These are phyloP conservation scores for Gleditsia sinensis DNA, from an alignment of 306 rosid species.

Conservation along the genomic window DNA sequence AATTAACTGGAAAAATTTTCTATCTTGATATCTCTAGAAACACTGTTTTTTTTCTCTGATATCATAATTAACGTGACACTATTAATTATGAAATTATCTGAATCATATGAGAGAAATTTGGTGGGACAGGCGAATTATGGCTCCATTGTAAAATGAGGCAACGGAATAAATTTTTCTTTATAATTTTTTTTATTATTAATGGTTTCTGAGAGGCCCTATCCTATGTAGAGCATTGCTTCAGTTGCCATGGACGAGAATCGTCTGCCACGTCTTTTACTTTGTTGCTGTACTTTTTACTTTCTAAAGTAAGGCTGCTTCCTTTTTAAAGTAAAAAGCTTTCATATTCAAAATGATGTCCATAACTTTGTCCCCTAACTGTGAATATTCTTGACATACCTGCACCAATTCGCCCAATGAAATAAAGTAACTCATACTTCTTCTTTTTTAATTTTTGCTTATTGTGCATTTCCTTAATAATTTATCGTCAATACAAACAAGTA, in stretches of 20 bases:
- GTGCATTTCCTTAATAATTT: background rate
- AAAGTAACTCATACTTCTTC: no score
- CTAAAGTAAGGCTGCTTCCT: background rate
- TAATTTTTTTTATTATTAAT: slow-evolving; percentile 6
- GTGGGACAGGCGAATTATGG: no score
- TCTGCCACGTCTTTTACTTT: slow-evolving; percentile 32
- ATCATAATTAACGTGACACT: no score
- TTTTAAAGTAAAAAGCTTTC: background rate
- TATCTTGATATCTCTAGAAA: no score
- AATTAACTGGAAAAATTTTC: no score
- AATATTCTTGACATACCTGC: no score
- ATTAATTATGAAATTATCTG: no score
- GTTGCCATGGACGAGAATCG: background rate
- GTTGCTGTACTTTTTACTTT: slow-evolving; percentile 2
- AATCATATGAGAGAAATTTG: no score
- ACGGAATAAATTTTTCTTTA: no score
- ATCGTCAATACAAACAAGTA: background rate
- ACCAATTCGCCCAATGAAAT: background rate
- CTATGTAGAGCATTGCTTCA: slow-evolving; percentile 20
- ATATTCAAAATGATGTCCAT: background rate
- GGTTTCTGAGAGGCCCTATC: slow-evolving; percentile 9
- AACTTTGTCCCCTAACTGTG: background rate
- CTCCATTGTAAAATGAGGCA: no score
- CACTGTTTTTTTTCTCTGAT: no score
- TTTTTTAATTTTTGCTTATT: no score